Percentiles rank a stretch among this genome's conserved stretches.
Conservation (phyloP, 1,284 basidiomycete genomes). For the Phlebopus sp. region DNA sequence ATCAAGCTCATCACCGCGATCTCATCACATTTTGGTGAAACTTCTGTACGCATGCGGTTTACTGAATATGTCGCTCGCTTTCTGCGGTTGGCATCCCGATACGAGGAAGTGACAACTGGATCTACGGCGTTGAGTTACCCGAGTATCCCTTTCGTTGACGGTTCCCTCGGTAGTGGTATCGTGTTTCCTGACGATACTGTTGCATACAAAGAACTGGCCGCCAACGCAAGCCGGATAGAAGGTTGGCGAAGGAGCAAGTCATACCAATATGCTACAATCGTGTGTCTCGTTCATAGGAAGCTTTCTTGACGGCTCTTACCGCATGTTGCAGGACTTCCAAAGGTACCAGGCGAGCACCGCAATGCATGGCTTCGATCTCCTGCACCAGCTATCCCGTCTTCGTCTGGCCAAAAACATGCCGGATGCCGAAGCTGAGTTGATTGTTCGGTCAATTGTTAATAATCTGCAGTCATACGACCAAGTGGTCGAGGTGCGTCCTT, state of each 20-base stretch:
- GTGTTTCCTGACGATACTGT: slow-evolving; percentile 64
- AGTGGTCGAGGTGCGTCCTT: slow-evolving; percentile 76
- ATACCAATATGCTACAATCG: slow-evolving; percentile 61
- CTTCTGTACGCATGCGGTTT: slow-evolving; percentile 73
- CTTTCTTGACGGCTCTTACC: not conserved
- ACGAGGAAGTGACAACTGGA: slow-evolving; percentile 73
- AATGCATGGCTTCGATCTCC: slow-evolving; percentile 65
- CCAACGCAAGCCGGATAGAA: slow-evolving; percentile 75
- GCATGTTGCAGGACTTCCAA: slow-evolving; percentile 53
- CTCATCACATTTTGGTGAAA: slow-evolving; percentile 74
- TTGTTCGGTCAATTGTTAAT: slow-evolving; percentile 72
- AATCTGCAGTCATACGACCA: slow-evolving; percentile 79
- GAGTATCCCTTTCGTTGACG: slow-evolving; percentile 42
- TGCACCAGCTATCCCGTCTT: slow-evolving; percentile 71
- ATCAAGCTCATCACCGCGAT: slow-evolving; percentile 69
- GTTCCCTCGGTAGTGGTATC: slow-evolving; percentile 63
- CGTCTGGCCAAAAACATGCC: slow-evolving; percentile 59
- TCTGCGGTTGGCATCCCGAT: slow-evolving; percentile 70
- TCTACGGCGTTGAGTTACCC: slow-evolving; percentile 66
- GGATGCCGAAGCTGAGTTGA: slow-evolving; percentile 67
- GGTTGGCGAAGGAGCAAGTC: slow-evolving; percentile 72
- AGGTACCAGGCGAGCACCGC: slow-evolving; percentile 41
- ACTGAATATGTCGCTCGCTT: slow-evolving; percentile 77
- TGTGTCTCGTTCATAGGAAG: slow-evolving; percentile 30
- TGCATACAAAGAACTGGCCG: slow-evolving; percentile 57